Conservation (phyloP, 2,329 filamentous ascomycete genomes). For the Dactylellina drechsleri region DNA sequence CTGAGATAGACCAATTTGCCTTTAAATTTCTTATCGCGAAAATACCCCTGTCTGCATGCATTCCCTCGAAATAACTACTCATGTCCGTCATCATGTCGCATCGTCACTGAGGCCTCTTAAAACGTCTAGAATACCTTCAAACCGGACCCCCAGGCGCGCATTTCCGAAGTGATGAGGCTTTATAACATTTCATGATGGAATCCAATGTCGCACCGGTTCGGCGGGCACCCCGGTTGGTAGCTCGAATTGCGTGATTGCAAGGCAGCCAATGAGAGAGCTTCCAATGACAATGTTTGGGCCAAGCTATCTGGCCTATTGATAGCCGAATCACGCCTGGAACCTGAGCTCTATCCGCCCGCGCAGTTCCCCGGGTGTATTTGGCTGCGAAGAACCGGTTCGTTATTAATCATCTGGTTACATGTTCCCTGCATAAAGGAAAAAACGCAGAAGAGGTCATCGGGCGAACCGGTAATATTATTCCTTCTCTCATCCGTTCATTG, state of each 20-base stretch:
- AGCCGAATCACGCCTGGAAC: conserved; percentile 21
- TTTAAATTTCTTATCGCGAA: too few species aligned
- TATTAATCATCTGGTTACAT: neutral
- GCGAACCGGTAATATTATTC: conserved; percentile 26
- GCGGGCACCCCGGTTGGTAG: conserved; percentile 32
- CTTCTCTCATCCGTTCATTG: conserved; percentile 14
- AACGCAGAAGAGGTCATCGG: conserved; percentile 27
- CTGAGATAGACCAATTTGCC: too few species aligned
- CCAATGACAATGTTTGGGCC: conserved; percentile 38
- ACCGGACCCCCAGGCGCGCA: neutral
- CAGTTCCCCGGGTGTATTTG: conserved; percentile 23
- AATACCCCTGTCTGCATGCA: too few species aligned
- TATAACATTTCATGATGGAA: too few species aligned
- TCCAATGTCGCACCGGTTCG: conserved; percentile 31
- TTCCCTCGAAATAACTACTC: too few species aligned
- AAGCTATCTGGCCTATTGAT: conserved; percentile 16
- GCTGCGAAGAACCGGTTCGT: neutral
- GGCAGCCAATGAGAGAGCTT: conserved; percentile 19
- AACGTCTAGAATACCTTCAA: too few species aligned
- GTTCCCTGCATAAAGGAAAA: conserved; percentile 31
- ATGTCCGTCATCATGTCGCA: too few species aligned
- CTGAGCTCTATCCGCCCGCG: conserved; percentile 34
- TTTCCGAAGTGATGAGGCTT: too few species aligned
- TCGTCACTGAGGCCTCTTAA: too few species aligned
- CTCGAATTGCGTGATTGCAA: conserved; percentile 50